phyloP scores from a whole-genome alignment of 2,329 filamentous ascomycete genomes.

The Pseudogymnoascus destructans region DNA sequence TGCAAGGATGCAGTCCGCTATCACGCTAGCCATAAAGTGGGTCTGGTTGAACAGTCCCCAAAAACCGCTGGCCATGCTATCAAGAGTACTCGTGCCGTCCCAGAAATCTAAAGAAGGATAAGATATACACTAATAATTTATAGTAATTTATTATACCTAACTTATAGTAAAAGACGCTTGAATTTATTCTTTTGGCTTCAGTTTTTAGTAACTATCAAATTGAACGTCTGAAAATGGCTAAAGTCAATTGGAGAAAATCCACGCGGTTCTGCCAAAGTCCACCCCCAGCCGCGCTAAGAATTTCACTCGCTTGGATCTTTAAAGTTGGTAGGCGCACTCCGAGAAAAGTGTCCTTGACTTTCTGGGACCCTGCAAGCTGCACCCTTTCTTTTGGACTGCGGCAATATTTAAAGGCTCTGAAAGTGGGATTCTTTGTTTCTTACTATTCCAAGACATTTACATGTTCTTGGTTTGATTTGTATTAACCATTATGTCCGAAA shows the following conservation, averaged over 20 bases:
- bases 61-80: not conserved
- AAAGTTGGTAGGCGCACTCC: conserved; percentile 5
- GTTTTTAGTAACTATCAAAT: not conserved
- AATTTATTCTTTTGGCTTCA: not conserved
- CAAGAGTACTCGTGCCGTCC: not conserved
- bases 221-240: not conserved
- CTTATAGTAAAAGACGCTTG: not conserved
- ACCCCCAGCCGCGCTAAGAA: not conserved
- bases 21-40: not conserved
- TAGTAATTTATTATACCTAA: not conserved
- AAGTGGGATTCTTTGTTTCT: not conserved
- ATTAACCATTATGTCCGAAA: not conserved
- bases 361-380: conserved; percentile 6
- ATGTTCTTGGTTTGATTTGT: not conserved
- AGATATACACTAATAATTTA: not conserved
- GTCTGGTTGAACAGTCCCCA: not conserved
- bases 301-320: conserved; percentile 6
- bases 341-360: conserved; percentile 9
- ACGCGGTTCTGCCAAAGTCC: not conserved
- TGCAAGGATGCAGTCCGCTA: conserved; percentile 5
- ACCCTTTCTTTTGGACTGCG: conserved; percentile 2
- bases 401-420: not conserved
- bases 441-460: conserved; percentile 2
- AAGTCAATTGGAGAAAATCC: not conserved
- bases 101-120: not conserved